Conservation (phyloP, 129 eudicot species). For the Gnaphalium uliginosum region DNA sequence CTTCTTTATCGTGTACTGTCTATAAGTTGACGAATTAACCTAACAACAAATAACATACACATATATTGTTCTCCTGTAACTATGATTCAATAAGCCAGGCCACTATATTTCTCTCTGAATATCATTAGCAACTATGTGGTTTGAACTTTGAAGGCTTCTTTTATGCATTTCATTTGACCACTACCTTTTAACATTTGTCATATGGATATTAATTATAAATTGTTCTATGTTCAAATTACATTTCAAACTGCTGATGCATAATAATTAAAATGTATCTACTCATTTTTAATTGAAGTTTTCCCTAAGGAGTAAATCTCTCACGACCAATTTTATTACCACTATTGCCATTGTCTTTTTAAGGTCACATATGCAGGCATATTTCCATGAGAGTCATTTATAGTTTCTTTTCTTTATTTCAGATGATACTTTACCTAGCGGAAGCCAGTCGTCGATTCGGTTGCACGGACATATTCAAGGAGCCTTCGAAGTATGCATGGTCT, state of each 20-base stretch:
- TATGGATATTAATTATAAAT: not conserved
- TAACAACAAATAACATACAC: too few species aligned
- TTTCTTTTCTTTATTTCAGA: constrained; percentile 40
- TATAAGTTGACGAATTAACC: too few species aligned
- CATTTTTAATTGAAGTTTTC: not conserved
- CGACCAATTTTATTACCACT: not conserved
- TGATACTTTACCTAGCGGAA: constrained; percentile 96
- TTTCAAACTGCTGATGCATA: not conserved
- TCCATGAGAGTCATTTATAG: not conserved
- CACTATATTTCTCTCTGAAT: too few species aligned
- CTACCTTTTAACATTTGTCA: not conserved
- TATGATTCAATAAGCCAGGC: too few species aligned
- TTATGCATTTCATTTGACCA: not conserved
- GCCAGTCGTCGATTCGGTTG: constrained; percentile 96
- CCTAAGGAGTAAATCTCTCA: too few species aligned
- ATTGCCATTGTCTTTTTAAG: not conserved
- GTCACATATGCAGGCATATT: not conserved
- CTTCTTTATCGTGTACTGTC: too few species aligned
- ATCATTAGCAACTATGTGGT: not conserved
- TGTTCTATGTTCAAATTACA: not conserved
- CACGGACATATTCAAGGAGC: constrained; percentile 95
- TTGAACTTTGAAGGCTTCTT: not conserved
- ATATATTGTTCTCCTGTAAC: too few species aligned
- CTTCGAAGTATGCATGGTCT: constrained; percentile 95
- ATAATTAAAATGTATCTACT: not conserved